Percentiles rank a stretch among this genome's conserved stretches.
phyloP scores from a whole-genome alignment of 2,329 filamentous ascomycete genomes.

The Fusarium sp. region DNA sequence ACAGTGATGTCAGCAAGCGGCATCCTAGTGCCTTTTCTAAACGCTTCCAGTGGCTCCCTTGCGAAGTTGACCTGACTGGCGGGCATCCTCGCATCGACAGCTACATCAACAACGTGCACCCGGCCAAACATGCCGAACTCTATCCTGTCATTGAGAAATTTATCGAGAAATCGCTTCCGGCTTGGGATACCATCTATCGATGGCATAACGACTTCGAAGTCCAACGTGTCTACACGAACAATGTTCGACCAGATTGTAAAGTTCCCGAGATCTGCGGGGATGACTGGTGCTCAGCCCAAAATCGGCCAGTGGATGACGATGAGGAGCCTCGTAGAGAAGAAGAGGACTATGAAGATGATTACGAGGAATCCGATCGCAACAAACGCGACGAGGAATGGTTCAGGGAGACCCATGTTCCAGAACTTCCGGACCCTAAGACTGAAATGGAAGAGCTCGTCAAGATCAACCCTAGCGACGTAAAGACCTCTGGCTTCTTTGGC shows the following conservation, averaged over 20 bases:
- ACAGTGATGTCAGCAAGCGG: not conserved
- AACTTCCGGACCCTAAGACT: slow-evolving; percentile 8
- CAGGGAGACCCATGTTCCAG: slow-evolving; percentile 34
- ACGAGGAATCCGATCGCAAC: slow-evolving; percentile 34
- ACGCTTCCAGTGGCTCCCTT: slow-evolving; percentile 59
- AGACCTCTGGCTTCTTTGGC: slow-evolving; percentile 42
- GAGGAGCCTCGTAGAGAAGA: slow-evolving; percentile 35
- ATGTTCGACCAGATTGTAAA: slow-evolving; percentile 32
- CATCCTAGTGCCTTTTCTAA: slow-evolving; percentile 6
- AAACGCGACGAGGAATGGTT: slow-evolving; percentile 44
- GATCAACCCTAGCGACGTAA: slow-evolving; percentile 37
- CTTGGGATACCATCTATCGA: slow-evolving; percentile 54
- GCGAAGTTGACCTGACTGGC: slow-evolving; percentile 55
- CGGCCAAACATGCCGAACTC: slow-evolving; percentile 48
- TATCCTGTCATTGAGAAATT: slow-evolving; percentile 55
- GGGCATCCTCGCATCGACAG: slow-evolving; percentile 53
- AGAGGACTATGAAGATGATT: slow-evolving; percentile 20
- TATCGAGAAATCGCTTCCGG: slow-evolving; percentile 53
- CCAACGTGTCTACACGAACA: slow-evolving; percentile 36
- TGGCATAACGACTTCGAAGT: slow-evolving; percentile 44
- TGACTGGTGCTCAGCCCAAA: not conserved
- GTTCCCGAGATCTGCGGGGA: slow-evolving; percentile 27
- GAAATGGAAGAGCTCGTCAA: not conserved
- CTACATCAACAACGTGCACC: slow-evolving; percentile 65
- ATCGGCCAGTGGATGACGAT: slow-evolving; percentile 30